These are phyloP conservation scores for Trifolium pratense DNA, from an alignment of 306 rosid species.

Conservation along the genomic window DNA sequence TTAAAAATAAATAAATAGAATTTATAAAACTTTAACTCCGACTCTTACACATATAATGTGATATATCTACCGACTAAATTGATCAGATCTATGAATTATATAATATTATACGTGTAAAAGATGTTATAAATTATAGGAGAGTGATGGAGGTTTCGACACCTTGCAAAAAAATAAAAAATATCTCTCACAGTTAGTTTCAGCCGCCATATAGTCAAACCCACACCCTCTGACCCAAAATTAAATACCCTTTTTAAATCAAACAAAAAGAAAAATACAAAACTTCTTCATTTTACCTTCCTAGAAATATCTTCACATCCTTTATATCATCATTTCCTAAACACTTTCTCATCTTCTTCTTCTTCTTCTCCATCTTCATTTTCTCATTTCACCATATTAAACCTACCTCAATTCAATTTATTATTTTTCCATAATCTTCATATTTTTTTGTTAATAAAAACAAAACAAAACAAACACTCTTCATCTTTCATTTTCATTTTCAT, in stretches of 20 bases:
- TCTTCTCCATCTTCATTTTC: background rate
- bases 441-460: background rate
- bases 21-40: too few relatives aligned
- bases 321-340: slow-evolving; percentile 32
- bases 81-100: too few relatives aligned
- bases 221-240: slow-evolving; percentile 60
- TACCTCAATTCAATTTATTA: background rate
- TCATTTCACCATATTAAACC: background rate
- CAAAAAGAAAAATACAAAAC: background rate
- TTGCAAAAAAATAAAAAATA: background rate
- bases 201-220: slow-evolving; percentile 86
- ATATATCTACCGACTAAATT: too few relatives aligned
- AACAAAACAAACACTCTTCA: slow-evolving; percentile 47
- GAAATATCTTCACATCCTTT: slow-evolving; percentile 44
- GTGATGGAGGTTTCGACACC: too few relatives aligned
- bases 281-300: slow-evolving; percentile 44
- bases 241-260: background rate
- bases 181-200: slow-evolving; percentile 22
- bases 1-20: too few relatives aligned
- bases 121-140: too few relatives aligned
- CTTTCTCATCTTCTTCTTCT: slow-evolving; percentile 52
- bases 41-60: too few relatives aligned
- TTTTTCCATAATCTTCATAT: background rate
- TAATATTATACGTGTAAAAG: too few relatives aligned
- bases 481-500: background rate